Base-by-base conservation (phyloP, 495 filamentous ascomycete genomes). In the Neurospora intermedia region DNA sequence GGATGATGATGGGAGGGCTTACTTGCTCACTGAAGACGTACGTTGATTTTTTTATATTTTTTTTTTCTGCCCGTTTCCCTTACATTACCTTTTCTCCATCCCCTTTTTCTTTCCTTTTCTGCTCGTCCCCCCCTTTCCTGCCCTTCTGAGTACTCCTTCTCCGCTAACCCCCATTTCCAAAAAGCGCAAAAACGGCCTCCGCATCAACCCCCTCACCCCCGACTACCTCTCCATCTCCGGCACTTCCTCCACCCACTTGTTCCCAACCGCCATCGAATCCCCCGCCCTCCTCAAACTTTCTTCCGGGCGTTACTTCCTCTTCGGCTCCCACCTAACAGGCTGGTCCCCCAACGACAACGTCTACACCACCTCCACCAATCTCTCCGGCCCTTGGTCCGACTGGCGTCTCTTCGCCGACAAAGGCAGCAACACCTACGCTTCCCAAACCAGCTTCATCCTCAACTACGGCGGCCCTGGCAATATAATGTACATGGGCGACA, bases 401-500 rank as follows among this genome's bases (percentile, higher is more conserved):
- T 92, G 89, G 89, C 79, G 79, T 48, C 85, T 83, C 3, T 91
- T 91, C 71, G 88, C 89, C 20, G 83, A 86, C 43, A 71, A 77
- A 8, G 88, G 88, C 1, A 80, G 80, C 0, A 85, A 87, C 69
- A 90, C 89, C 0, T 89, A 88, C 73, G 81, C 80, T 39, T 86
- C 83, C 4, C 86, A 88, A 74, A 87, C 85, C 0, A 87, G 81
- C 35, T 88, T 81, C 71, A 79, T 88, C 71, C 81, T 89, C 42
- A 81, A 85, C 15, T 62, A 35, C 9, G 27, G 39, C 43, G 78
- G 81, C 73, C n/a, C n/a, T n/a, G 73, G 79, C 70, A 79, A 72
- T n/a, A 80, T 78, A 66, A 88, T 89, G 71, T 92, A 91, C 80
- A 87, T 91, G 82, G 89, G 90, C 69, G 90, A 92, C 80, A 84